Base-by-base conservation (phyloP, 805 yeast species). In the Cyberlindnera subsufficiens region DNA sequence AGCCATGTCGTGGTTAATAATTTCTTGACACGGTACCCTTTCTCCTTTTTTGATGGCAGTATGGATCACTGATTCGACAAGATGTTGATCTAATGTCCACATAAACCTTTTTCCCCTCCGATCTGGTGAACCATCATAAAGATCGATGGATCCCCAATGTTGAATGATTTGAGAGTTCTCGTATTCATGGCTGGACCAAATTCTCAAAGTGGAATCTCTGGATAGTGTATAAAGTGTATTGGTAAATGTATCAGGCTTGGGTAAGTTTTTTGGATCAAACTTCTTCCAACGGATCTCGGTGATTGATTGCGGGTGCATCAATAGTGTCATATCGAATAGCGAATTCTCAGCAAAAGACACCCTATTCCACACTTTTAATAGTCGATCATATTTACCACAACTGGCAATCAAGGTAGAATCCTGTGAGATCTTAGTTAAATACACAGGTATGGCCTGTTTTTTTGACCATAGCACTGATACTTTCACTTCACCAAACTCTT, bases 331-430 rank as follows among this genome's bases (percentile, higher is more conserved):
- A 52, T 84, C 93, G 58, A 87, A 88, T 22, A 72, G 70, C 6
- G 81, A 71, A 32, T 78, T 72, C 30, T 76, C 78, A 22, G 74
- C 88, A 54, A 80, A 86, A 7, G 83, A 74, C 7, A 79, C 69
- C 39, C 96, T 67, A 42, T 80, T 71, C 96, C 96, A 90, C 2
- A 87, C 68, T 56, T 86, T 87, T 25, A 86, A 79, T 13, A 84
- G 66, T 30, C 69, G 68, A 58, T 87, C 96, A 57, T 72, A 76
- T 33, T 66, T 67, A 0, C 85, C 80, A 32, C 75, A 71, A 38
- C 82, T 73, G 8, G 89, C 84, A 17, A 89, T 77, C 35, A 80
- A 68, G 40, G 74, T 72, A 0, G 88, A 77, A 49, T 85, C 84
- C n/a, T 76, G 78, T 0, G 95, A 77, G 19, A 86, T 74, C 27